Base-by-base conservation (phyloP, 1,284 basidiomycete genomes). In the Sphaerobolus stellatus region DNA sequence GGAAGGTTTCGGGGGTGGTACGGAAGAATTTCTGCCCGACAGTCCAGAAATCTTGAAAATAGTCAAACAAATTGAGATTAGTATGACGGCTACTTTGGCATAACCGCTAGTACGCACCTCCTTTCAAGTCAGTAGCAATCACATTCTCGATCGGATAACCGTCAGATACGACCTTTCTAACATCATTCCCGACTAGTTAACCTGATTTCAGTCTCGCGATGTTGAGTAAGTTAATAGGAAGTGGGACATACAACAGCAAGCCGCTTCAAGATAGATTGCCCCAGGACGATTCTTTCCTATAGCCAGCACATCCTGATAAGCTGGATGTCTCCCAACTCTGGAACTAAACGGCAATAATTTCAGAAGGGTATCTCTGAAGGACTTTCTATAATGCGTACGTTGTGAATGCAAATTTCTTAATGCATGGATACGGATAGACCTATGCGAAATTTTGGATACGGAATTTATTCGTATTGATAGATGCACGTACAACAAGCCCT, bases 121-220 rank as follows among this genome's bases (percentile, higher is more conserved):
- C 59, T 22, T 64, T 61, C 9, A 73, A 56, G 52, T 75, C 73
- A 8, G 70, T 64, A 7, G 63, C 73, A 24, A 79, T 59, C 13
- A 67, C 62, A 45, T 69, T 63, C 20, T 66, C 52, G 0, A 62
- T 48, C 1, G 72, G 73, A 45, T 64, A 74, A 2, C 72, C 77
- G 57, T 79, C 76, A 13, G 63, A 62, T 13, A 74, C 70, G 0
- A 65, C 71, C 57, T 75, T 76, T 38, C 77, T 62, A 11, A 70
- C 53, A 52, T 78, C 77, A 50, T 72, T 75, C 1, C 77, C 77
- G 54, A 80, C 76, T 77, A 40, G 27, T 36, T 22, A 4, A 4
- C 13, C 3, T n/a, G 3, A 6, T 41, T 20, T 14, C 4, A 14
- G 28, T 20, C 11, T 22, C 20, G 28, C 3, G 4, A 4, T 43